Evolutionary conservation across 108 stramenopile species (phyloP), one percentile per base, ranked within the genome.

Genomic region (Nitzschia sp.): DNA sequence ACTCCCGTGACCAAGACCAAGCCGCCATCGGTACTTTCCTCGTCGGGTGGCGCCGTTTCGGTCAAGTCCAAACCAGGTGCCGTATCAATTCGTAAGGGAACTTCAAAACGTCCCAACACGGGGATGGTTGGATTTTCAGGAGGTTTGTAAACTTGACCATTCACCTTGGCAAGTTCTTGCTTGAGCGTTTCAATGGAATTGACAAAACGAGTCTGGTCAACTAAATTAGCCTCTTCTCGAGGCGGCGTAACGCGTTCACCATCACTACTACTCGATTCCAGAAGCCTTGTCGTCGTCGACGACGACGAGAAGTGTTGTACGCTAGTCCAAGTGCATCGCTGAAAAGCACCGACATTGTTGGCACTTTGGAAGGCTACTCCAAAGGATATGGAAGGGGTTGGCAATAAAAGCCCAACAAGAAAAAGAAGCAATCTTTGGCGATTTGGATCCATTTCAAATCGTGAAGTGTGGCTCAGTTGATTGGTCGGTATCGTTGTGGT

Each of bases 1-100:
- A 61, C 60, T 2, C 60, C 21, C 6, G 31, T 61, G 5, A 61
- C 60, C 32, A 61, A 38, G 2, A 61, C 60, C 2, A 61, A 23
- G 5, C 60, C 60, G 4, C 49, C 49, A 17, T 51, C 49, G 4
- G 13, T 51, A n/a, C 21, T 19, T 4, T n/a, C 49, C 8, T 8
- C n/a, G 19, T 51, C 49, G 4, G 11, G 18, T 9, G 4, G 21
- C 42, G 9, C 31, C 2, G 60, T 34, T 38, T 61, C 60, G 33
- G 60, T 34, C 60, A 61, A 61, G 42, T 61, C 60, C 2, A 61
- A 19, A 38, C 60, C 60, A 9, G 60, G 60, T 6, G 60, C 49
- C 17, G 17, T 19, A 23, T 51, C 49, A 19, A 51, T 51, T 8
- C 49, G 49, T 19, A 51, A 51, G 49, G 49, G 49, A 19, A 19